Evolutionary conservation across 129 eudicot genomes (phyloP), one percentile per base, ranked within the genome.

Genomic region (Apium graveolens): DNA sequence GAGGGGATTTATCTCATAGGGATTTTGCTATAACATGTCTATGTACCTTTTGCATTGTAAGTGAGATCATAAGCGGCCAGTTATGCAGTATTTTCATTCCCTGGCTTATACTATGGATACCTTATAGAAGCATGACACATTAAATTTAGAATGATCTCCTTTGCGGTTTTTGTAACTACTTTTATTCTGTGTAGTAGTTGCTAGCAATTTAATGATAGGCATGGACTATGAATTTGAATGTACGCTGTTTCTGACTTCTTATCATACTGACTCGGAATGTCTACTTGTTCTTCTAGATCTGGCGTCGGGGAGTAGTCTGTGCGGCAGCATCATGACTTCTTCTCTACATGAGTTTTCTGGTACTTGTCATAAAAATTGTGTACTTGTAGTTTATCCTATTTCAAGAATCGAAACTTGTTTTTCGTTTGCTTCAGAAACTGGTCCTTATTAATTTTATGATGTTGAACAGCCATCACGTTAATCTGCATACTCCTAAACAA

Each of bases 301-400:
- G 70, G 80, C 48, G 21, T 73, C 37, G 37, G 78, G 82, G 79
- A 73, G 62, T 32, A 71, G 75, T 78, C 41, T 43, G 45, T 69
- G 70, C n/a, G 13, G 75, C 76, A 45, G 69, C 76, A 78, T 38
- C 70, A 82, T 82, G 85, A 74, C 85, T 26, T 82, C 85, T 51
- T 73, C 85, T 73, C 55, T 79, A 26, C 85, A 82, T 10, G 81
- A 82, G 10, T 57, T 62, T 63, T 78, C 85, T 53, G 85, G 85
- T 82, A 78, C 26, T 44, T 16, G 38, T 35, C 57, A 3, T 24
- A 74, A 31, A 62, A n/a, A 49, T 57, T 53, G 9, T 43, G 1
- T 60, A 38, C 12, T 41, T 43, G 45, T 20, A 45, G 21, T 62
- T 16, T 45, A 20, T 73, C 16, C 16, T 43, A 5, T 11, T 78